These are phyloP conservation scores for Trichoderma virens DNA, from an alignment of 495 filamentous ascomycete genomes.

Conservation along the genomic window DNA sequence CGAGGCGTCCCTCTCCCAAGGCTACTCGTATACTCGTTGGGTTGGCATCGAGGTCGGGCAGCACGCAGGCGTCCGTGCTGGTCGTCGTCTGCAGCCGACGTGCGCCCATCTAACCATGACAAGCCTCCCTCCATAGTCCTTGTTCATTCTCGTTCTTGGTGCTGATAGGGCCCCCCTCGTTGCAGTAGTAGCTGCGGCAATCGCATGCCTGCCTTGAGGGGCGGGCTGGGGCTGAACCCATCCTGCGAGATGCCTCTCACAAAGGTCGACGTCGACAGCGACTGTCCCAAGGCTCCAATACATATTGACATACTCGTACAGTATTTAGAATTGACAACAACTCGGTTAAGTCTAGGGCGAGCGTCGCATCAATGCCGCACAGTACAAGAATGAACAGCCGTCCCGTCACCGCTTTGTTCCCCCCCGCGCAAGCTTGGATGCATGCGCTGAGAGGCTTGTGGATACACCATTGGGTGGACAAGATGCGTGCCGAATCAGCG, in stretches of 20 bases:
- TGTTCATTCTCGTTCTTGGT: no score
- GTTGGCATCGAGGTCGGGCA: slow-evolving; percentile 5
- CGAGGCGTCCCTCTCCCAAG: not conserved
- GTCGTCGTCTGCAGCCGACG: not conserved
- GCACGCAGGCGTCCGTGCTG: not conserved
- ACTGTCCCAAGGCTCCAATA: no score
- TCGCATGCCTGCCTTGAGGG: no score
- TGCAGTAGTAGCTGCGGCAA: no score
- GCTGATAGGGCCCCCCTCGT: no score
- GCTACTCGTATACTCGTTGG: not conserved
- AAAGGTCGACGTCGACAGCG: no score
- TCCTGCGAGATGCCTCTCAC: no score
- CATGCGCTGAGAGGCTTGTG: slow-evolving; percentile 4
- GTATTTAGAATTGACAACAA: not conserved
- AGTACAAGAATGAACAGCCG: not conserved
- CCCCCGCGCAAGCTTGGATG: not conserved
- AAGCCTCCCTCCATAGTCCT: not conserved
- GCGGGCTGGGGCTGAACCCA: no score
- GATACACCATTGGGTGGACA: slow-evolving; percentile 4
- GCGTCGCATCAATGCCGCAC: not conserved
- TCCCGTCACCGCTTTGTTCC: slow-evolving; percentile 1
- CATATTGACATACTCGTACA: no score
- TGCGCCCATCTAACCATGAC: not conserved
- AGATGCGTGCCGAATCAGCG: slow-evolving; percentile 4
- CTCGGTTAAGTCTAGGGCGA: not conserved